Evolutionary conservation across 208 protist species (phyloP), one percentile per base, ranked within the genome.

Genomic region (Kentomonas sorsogonicus): DNA sequence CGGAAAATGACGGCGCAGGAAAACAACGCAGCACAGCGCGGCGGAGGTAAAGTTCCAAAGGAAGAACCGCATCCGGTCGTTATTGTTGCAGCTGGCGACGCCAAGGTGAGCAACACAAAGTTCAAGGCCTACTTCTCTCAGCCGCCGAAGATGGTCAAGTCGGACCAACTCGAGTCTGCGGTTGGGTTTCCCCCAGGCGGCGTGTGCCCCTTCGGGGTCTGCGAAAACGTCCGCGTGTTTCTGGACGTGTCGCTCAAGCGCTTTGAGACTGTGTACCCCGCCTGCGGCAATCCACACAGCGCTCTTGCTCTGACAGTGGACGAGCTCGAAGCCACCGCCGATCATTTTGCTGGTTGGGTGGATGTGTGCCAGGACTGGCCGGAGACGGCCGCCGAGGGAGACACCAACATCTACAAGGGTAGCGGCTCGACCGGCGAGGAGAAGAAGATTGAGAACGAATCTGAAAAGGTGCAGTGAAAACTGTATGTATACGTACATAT

Each of bases 331-430:
- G 43, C 57, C 31, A 83, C 79, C 68, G 67, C 70, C 1, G n/a
- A n/a, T n/a, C 72, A 79, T 40, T 73, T 79, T 66, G 69, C 83
- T 18, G 82, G 83, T 69, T 89, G 82, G 82, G 73, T 84, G 11
- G 72, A 89, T 53, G 47, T 89, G 16, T 79, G 77, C 45, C 62
- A 77, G 5, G 76, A 60, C 23, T 83, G 76, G 72, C 41, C 52
- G 27, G 31, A 61, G n/a, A 44, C 6, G 13, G 38, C 47, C 7
- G 25, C 31, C 3, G 51, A 25, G 18, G 40, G n/a, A 2, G 48
- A 47, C 20, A 3, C 30, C 33, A 0, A 2, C 36, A 10, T 5
- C 33, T 15, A 36, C 33, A n/a, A n/a, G n/a, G n/a, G n/a, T n/a
- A n/a, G n/a, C n/a, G n/a, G n/a, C n/a, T n/a, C n/a, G n/a, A n/a